Percentiles rank a stretch among this genome's conserved stretches.
Conservation (phyloP, 164 flowering plant species). For the Taxillus chinensis region DNA sequence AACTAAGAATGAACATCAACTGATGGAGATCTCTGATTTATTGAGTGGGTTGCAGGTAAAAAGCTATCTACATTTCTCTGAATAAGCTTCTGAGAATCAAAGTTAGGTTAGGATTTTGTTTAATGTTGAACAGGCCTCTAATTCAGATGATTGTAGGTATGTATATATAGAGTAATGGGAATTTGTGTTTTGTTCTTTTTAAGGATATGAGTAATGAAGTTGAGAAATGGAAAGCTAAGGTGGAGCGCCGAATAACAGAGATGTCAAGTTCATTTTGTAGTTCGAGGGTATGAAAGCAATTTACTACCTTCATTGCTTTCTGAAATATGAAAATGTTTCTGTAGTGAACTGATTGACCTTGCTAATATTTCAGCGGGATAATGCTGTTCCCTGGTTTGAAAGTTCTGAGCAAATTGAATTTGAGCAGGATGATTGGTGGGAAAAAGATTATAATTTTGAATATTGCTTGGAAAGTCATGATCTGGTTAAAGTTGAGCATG, state of each 20-base stretch:
- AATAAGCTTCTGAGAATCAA: neutral
- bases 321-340: slow-evolving; percentile 28
- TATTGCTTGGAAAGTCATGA: neutral
- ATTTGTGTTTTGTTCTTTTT: neutral
- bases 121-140: neutral
- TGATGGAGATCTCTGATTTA: slow-evolving; percentile 22
- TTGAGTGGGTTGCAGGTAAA: slow-evolving; percentile 27
- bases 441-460: neutral
- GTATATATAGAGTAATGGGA: neutral
- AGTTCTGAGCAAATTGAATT: slow-evolving; percentile 8
- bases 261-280: slow-evolving; percentile 16
- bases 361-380: slow-evolving; percentile 12
- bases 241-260: slow-evolving; percentile 23
- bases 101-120: neutral
- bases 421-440: slow-evolving; percentile 7
- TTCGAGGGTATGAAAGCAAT: slow-evolving; percentile 17
- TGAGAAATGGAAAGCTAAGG: slow-evolving; percentile 21
- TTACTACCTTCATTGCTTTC: slow-evolving; percentile 14
- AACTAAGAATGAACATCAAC: slow-evolving; percentile 17
- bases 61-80: neutral
- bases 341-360: slow-evolving; percentile 19
- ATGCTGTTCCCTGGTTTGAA: slow-evolving; percentile 17
- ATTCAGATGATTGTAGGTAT: neutral
- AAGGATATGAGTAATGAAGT: slow-evolving; percentile 18
- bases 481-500: neutral